Evolutionary conservation across 345 rosid species (phyloP).

Genomic region (Pugionium dolabratum): DNA sequence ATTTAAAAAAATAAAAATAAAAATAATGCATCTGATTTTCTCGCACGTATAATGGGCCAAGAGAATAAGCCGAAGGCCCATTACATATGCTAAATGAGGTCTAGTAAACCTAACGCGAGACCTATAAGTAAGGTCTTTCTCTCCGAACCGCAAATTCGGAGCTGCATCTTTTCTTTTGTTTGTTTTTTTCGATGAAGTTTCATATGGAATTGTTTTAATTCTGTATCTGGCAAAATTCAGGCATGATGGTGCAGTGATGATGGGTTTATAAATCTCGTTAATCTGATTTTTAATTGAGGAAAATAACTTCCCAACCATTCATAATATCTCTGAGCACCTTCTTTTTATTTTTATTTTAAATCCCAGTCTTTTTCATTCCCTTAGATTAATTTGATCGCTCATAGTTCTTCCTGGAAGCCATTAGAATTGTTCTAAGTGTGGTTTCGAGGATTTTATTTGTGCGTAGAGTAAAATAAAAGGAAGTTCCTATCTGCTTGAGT

Average conservation of each 20-base stretch:
- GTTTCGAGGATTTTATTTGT: conserved; percentile 42
- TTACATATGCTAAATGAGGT: background rate
- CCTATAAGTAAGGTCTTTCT: conserved; percentile 18
- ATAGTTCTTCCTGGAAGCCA: conserved; percentile 40
- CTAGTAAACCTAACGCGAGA: conserved; percentile 11
- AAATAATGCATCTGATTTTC: no score
- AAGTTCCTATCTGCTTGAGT: conserved; percentile 40
- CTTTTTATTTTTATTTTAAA: background rate
- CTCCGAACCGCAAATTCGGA: background rate
- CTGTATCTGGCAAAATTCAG: background rate
- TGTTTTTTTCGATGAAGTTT: no score
- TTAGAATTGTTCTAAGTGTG: conserved; percentile 35
- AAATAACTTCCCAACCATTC: conserved; percentile 41
- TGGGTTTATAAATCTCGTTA: conserved; percentile 45
- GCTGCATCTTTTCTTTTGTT: background rate
- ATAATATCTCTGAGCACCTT: conserved; percentile 36
- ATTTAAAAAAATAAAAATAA: background rate
- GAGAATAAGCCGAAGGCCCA: conserved; percentile 15
- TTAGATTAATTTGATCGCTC: conserved; percentile 14
- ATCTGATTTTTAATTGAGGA: conserved; percentile 36
- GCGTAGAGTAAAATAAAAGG: conserved; percentile 16
- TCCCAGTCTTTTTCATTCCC: no score
- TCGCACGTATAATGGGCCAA: conserved; percentile 5
- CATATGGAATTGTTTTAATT: no score
- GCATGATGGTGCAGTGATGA: conserved; percentile 39